Percentiles rank a stretch among this genome's conserved stretches.
Conservation (phyloP, 768 basidiomycete genomes). For the Neoboletus subvelutipes region DNA sequence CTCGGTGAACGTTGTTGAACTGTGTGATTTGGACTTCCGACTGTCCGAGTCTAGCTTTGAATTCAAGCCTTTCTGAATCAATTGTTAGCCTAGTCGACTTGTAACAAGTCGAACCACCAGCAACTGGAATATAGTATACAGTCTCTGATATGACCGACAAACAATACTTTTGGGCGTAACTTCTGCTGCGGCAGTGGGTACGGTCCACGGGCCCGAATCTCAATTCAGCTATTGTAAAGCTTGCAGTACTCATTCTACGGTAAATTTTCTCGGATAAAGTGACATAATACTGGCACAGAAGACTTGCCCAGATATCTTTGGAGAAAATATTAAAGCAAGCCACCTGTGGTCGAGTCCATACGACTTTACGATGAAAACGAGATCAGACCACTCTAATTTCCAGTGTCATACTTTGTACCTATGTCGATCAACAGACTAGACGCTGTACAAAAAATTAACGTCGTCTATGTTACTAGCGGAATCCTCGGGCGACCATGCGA, state of each 20-base stretch:
- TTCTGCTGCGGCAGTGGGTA: neutral
- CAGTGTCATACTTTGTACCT: neutral
- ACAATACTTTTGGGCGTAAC: neutral
- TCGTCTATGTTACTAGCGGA: constrained; percentile 10
- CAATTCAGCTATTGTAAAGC: neutral
- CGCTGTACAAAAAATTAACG: neutral
- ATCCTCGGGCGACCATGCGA: neutral
- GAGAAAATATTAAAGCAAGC: neutral
- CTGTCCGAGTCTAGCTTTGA: neutral
- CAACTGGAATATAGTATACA: neutral
- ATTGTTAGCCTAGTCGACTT: neutral
- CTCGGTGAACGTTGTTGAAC: neutral
- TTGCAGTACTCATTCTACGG: too few species aligned
- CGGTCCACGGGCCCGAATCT: too few species aligned
- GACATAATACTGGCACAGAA: too few species aligned
- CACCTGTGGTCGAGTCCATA: too few species aligned
- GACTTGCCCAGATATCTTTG: neutral
- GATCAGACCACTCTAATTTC: neutral
- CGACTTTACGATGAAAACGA: neutral
- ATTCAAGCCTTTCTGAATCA: neutral
- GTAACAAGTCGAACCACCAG: neutral
- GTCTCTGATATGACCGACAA: neutral
- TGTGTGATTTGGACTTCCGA: neutral
- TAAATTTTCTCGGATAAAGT: too few species aligned
- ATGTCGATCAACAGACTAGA: neutral